A percentile compares a stretch with the other conserved stretches of the same genome.
These are phyloP conservation scores for Scleroderma bovista DNA, from an alignment of 768 basidiomycete genomes.

Conservation along the genomic window DNA sequence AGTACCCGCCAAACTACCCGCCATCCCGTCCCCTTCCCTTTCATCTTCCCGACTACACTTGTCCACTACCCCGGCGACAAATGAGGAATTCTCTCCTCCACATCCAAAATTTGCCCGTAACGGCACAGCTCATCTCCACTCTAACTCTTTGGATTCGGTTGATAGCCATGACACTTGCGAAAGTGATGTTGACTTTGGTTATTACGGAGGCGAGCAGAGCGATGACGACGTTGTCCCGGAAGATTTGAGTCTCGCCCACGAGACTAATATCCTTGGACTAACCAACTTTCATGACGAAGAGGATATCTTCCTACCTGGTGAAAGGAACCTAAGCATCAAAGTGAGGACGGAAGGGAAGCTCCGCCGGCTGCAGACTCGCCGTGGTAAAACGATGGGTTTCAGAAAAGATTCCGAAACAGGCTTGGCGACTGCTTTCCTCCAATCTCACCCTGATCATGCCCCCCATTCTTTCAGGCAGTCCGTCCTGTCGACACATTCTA, in stretches of 20 bases:
- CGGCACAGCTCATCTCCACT: constrained; percentile 3
- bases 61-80: not conserved
- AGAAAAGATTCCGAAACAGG: constrained; percentile 10
- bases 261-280: constrained; percentile 53
- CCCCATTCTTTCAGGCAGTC: not conserved
- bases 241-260: constrained; percentile 34
- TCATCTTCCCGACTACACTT: constrained; percentile 13
- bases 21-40: constrained; percentile 3
- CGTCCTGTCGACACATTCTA: constrained; percentile 12
- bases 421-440: not conserved
- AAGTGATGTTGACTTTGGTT: constrained; percentile 37
- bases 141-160: constrained; percentile 20
- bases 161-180: constrained; percentile 28
- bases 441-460: not conserved
- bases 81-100: constrained; percentile 33
- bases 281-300: constrained; percentile 79
- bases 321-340: constrained; percentile 43
- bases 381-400: constrained; percentile 8
- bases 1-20: constrained; percentile 9
- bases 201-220: constrained; percentile 35
- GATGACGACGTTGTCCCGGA: constrained; percentile 20
- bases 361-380: constrained; percentile 44
- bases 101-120: constrained; percentile 22
- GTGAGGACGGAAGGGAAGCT: constrained; percentile 59
- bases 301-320: constrained; percentile 51